These are phyloP conservation scores for Porcisia deanei DNA, from an alignment of 208 protist genomes.

Conservation along the genomic window DNA sequence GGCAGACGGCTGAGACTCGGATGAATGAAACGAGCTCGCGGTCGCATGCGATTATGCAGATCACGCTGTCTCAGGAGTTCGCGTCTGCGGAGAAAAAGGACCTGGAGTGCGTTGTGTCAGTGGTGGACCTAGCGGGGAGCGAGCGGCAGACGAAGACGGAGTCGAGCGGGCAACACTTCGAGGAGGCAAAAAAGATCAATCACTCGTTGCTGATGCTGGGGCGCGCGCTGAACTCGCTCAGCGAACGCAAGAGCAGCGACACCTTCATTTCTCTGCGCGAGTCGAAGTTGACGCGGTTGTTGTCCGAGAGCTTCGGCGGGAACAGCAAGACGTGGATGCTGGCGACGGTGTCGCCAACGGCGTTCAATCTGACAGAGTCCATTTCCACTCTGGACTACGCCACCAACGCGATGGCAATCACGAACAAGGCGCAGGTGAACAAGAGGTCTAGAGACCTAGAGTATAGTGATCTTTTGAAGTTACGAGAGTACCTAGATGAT, in stretches of 20 bases:
- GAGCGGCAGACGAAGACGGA: conserved; percentile 87
- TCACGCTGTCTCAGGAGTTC: conserved; percentile 67
- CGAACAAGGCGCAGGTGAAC: conserved; percentile 71
- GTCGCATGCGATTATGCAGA: conserved; percentile 90
- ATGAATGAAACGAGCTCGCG: conserved; percentile 91
- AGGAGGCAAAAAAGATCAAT: conserved; percentile 93
- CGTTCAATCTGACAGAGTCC: conserved; percentile 80
- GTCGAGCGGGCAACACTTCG: conserved; percentile 73
- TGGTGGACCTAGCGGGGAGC: conserved; percentile 85
- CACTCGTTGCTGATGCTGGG: conserved; percentile 86
- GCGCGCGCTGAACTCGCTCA: conserved; percentile 84
- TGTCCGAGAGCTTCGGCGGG: conserved; percentile 91
- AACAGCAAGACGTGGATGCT: conserved; percentile 95
- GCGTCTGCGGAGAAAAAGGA: conserved; percentile 49
- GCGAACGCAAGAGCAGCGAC: conserved; percentile 63
- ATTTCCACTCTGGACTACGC: conserved; percentile 86
- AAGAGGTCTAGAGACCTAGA: conserved; percentile 33
- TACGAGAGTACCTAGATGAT: conserved; percentile 18
- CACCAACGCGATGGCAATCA: conserved; percentile 80
- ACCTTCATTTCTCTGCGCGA: conserved; percentile 82
- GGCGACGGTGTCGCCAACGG: conserved; percentile 69
- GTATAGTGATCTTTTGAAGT: conserved; percentile 36
- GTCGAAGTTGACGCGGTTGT: conserved; percentile 89
- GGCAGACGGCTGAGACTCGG: conserved; percentile 76
- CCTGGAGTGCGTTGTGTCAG: conserved; percentile 63